Base-by-base conservation (phyloP, 2,329 filamentous ascomycete species). In the Aspergillus sp. region DNA sequence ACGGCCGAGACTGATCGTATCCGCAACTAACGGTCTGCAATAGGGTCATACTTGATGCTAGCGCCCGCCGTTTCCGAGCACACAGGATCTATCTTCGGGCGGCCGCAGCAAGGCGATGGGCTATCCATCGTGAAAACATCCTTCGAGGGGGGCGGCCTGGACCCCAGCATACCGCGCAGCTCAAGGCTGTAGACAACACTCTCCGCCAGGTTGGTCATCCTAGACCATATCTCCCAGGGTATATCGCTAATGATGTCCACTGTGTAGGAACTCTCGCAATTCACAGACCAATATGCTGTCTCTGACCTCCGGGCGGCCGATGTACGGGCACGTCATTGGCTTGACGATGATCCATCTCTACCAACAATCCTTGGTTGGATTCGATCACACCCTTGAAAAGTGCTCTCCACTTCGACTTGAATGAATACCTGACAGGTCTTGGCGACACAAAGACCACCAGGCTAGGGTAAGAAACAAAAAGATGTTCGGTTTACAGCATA, bases 21-120 rank as follows among this genome's bases (percentile, higher is more conserved):
- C 44, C 17, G 14, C 9, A 8, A 2, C 24, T 45, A 32, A 45
- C n/a, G 8, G 4, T 26, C 43, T 38, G 9, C 11, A n/a, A 16
- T 56, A 86, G 83, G 45, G 79, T 86, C 44, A 82, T 86, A 49
- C 70, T 79, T 45, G 83, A 86, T 63, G 79, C 82, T 36, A 79
- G 79, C 45, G 76, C 82, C 33, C 78, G 83, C 45, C 79, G 83
- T 3, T 84, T 86, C 67, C 79, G 79, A 63, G 83, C 82, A 44
- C 82, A 86, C 64, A 80, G 79, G 57, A 78, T 82, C 49, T 85
- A 84, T 59, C 74, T 86, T 4, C 77, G 78, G 56, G 80, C 80
- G 13, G 77, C 80, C 2, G 81, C 82, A 17, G 82, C 79, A 4
- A 71, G 79, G 53, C 74, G 82, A 61, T 86, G 83, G 83, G 74